Evolutionary conservation across 257 asterid species (phyloP).

Genomic region (Scutellaria minor): DNA sequence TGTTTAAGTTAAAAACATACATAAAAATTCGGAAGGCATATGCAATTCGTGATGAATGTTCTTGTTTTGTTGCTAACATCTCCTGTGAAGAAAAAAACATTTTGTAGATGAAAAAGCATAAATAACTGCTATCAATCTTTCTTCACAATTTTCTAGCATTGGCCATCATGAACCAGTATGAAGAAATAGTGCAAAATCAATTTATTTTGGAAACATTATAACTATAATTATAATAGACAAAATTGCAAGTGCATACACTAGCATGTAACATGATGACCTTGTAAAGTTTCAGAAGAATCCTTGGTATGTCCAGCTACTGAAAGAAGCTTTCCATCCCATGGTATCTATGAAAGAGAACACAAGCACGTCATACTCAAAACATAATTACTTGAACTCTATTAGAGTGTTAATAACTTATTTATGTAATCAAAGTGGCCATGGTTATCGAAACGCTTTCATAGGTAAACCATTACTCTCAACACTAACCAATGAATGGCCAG

Average conservation of each 20-base stretch:
- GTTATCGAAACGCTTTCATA: constrained; percentile 24
- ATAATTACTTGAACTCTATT: constrained; percentile 12
- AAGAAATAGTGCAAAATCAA: background rate
- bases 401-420: constrained; percentile 11
- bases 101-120: constrained; percentile 28
- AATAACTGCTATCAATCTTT: constrained; percentile 20
- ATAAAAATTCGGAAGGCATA: constrained; percentile 11
- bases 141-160: constrained; percentile 29
- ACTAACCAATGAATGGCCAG: constrained; percentile 96
- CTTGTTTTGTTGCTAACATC: constrained; percentile 15
- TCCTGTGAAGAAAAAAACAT: constrained; percentile 19
- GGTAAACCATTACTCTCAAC: constrained; percentile 29
- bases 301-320: constrained; percentile 92
- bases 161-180: constrained; percentile 19
- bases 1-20: background rate
- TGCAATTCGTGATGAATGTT: constrained; percentile 7
- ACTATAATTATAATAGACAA: constrained; percentile 14
- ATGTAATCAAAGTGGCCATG: constrained; percentile 12
- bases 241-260: constrained; percentile 13
- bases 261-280: constrained; percentile 56
- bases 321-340: constrained; percentile 95
- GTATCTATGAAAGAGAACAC: constrained; percentile 56
- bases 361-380: constrained; percentile 33
- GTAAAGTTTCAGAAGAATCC: constrained; percentile 82
- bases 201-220: background rate